phyloP scores from a whole-genome alignment of 768 basidiomycete genomes.

The Gyrodon lividus region DNA sequence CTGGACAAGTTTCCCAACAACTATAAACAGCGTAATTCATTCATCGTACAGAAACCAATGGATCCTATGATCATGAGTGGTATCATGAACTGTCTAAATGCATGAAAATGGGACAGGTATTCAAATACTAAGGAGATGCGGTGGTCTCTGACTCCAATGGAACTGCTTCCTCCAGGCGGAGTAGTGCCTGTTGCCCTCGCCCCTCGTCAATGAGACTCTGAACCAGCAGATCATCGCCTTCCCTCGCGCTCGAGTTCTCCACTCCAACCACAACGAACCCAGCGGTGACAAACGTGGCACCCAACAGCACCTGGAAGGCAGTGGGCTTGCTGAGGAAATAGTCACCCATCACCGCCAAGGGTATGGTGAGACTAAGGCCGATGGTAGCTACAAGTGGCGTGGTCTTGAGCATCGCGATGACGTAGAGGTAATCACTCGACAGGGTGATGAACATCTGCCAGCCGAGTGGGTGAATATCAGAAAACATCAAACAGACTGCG shows the following conservation, averaged over 20 bases:
- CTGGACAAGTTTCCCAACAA: no score
- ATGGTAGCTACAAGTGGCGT: slow-evolving; percentile 92
- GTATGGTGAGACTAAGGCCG: slow-evolving; percentile 91
- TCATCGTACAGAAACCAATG: no score
- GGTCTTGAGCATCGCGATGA: slow-evolving; percentile 93
- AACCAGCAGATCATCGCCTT: slow-evolving; percentile 12
- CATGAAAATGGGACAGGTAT: neutral
- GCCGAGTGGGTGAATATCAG: neutral
- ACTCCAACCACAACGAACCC: slow-evolving; percentile 77
- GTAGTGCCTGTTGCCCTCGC: slow-evolving; percentile 1
- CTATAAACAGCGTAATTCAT: no score
- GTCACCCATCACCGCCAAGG: slow-evolving; percentile 85
- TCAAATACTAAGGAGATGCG: slow-evolving; percentile 1
- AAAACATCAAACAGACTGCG: neutral
- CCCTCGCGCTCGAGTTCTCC: slow-evolving; percentile 47
- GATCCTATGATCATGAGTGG: no score
- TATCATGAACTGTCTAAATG: neutral
- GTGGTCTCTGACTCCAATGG: slow-evolving; percentile 7
- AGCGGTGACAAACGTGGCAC: slow-evolving; percentile 72
- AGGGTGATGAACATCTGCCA: slow-evolving; percentile 79
- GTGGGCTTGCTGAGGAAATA: slow-evolving; percentile 59
- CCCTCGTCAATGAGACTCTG: slow-evolving; percentile 5
- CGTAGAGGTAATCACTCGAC: slow-evolving; percentile 82
- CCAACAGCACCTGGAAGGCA: slow-evolving; percentile 59
- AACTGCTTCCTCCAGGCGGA: slow-evolving; percentile 7